Evolutionary conservation across 768 basidiomycete species (phyloP).

Genomic region (Phaffia tasmanica): DNA sequence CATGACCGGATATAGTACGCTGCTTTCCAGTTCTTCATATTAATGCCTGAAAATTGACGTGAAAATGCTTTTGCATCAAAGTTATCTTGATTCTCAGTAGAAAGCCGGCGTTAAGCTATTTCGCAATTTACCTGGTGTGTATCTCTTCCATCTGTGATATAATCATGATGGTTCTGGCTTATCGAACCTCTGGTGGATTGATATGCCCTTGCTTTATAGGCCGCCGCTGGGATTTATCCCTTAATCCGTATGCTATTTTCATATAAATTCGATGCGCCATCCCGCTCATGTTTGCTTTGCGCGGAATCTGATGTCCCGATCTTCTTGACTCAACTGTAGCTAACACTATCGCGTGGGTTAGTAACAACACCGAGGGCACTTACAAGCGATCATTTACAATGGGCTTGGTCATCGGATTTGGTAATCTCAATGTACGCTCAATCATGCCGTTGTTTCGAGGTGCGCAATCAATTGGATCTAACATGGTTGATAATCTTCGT

Average conservation of each 20-base stretch:
- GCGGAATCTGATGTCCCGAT: slow-evolving; percentile 40
- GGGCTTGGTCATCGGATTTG: slow-evolving; percentile 30
- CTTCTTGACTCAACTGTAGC: neutral
- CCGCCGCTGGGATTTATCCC: slow-evolving; percentile 66
- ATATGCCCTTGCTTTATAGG: slow-evolving; percentile 53
- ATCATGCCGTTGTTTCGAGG: too few relatives aligned
- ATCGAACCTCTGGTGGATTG: slow-evolving; percentile 55
- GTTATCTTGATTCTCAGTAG: neutral
- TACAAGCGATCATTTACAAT: slow-evolving; percentile 55
- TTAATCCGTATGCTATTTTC: slow-evolving; percentile 40
- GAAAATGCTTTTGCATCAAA: too few relatives aligned
- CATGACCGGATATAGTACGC: slow-evolving; percentile 57
- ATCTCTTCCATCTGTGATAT: too few relatives aligned
- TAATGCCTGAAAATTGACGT: too few relatives aligned
- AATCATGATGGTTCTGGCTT: neutral
- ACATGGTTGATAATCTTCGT: neutral
- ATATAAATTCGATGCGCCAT: slow-evolving; percentile 34
- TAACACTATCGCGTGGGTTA: slow-evolving; percentile 52
- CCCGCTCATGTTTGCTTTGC: slow-evolving; percentile 26
- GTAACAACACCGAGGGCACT: slow-evolving; percentile 62
- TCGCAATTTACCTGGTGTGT: slow-evolving; percentile 10
- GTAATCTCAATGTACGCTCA: slow-evolving; percentile 4
- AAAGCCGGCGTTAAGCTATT: slow-evolving; percentile 7
- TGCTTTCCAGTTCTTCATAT: slow-evolving; percentile 44
- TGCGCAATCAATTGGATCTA: neutral